Base-by-base conservation (phyloP, 2,329 filamentous ascomycete species). In the Bipolaris bicolor region DNA sequence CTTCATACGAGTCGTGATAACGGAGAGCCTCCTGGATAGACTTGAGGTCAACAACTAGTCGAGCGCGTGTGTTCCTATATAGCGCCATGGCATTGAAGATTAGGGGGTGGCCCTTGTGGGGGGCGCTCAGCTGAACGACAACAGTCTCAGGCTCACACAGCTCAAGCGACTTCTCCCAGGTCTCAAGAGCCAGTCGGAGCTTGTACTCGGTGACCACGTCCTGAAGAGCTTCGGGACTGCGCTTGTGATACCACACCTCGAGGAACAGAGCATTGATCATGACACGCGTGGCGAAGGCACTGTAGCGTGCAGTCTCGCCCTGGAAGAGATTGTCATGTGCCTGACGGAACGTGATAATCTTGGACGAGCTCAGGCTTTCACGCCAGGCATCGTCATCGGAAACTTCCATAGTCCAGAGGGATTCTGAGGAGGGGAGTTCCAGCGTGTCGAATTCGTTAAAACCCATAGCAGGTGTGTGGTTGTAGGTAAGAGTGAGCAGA, bases 261-360 rank as follows among this genome's bases (percentile, higher is more conserved):
- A 99, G 84, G 83, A 98, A 99, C 63, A 99, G 83, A 10, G 95
- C 94, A 72, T 98, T 99, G 84, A 98, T 97, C 91, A 99, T 96
- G 63, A 98, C 92, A 61, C 95, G 91, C 10, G 95, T 96, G 5
- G 93, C 94, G 75, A 98, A 99, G 1, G 94, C 94, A 73, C 94
- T 98, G 82, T 98, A 99, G 68, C 90, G 89, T 49, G 94, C 86
- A 56, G 86, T 86, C 74, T 97, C 92, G 63, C 94, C 95, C 76
- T 97, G 92, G 83, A 98, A 98, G 3, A 99, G 86, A 61, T 92
- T 93, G 78, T 96, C 92, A 72, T 98, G 94, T 1, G 95, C 94
- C 71, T 96, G 90, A 78, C 95, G 90, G 74, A 98, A 97, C 0
- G 93, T 96, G 56, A 93, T 88, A 26, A 88, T 87, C 18, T 88